A percentile compares a stretch with the other conserved stretches of the same genome.
Conservation (phyloP, 2,329 filamentous ascomycete species). For the Penicillium paneum region DNA sequence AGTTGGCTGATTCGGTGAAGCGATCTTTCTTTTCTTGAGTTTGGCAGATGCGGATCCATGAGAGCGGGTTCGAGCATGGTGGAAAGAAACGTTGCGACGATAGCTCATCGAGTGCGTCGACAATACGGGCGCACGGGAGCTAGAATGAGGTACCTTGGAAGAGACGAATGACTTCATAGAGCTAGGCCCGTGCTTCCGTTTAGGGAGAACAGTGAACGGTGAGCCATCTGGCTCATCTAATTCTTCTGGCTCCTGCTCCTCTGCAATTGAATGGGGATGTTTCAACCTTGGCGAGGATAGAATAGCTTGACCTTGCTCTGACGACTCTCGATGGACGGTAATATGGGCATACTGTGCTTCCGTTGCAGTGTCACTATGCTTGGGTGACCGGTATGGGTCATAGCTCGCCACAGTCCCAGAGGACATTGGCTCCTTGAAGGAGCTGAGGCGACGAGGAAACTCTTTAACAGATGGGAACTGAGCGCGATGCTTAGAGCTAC, state of each 20-base stretch:
- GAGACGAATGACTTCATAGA: conserved; percentile 41
- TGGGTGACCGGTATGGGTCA: conserved; percentile 76
- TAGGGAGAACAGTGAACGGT: conserved; percentile 32
- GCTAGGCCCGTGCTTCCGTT: conserved; percentile 32
- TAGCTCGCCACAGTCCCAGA: conserved; percentile 62
- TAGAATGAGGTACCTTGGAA: conserved; percentile 48
- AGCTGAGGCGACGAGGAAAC: conserved; percentile 49
- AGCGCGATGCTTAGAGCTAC: conserved; percentile 46
- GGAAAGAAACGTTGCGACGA: conserved; percentile 63
- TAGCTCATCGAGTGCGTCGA: conserved; percentile 50
- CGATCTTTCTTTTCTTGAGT: conserved; percentile 20
- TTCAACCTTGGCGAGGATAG: conserved; percentile 9
- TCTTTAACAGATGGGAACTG: conserved; percentile 58
- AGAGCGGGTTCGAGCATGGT: conserved; percentile 49
- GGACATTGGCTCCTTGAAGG: conserved; percentile 48
- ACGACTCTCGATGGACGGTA: conserved; percentile 58
- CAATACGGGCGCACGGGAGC: conserved; percentile 40
- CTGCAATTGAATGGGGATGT: conserved; percentile 18
- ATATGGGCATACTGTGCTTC: conserved; percentile 64
- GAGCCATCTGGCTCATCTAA: conserved; percentile 21
- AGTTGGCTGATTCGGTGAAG: conserved; percentile 16
- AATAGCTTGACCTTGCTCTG: conserved; percentile 6
- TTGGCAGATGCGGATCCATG: conserved; percentile 28
- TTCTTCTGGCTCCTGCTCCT: conserved; percentile 22
- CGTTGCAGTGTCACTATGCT: conserved; percentile 48